These are phyloP conservation scores for Boletus calvinii DNA, from an alignment of 1,284 basidiomycete genomes.

Conservation along the genomic window DNA sequence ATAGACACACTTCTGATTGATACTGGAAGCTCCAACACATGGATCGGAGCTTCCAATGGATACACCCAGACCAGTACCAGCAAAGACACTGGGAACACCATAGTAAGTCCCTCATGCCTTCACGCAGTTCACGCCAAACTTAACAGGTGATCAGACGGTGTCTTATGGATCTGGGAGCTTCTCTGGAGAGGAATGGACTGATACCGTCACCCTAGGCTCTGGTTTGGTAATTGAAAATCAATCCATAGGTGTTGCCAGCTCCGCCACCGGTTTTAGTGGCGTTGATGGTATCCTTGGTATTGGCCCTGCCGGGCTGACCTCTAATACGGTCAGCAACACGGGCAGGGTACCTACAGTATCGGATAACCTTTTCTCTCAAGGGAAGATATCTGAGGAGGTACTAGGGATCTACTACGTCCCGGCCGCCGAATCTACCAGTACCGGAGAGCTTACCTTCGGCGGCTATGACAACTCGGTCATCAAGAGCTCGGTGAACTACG, in stretches of 20 bases:
- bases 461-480: conserved; percentile 42
- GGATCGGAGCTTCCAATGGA: conserved; percentile 31
- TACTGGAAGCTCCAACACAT: conserved; percentile 39
- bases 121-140: not conserved
- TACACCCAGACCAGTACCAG: conserved; percentile 44
- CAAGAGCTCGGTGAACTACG: conserved; percentile 45
- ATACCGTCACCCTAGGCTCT: conserved; percentile 45
- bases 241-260: conserved; percentile 51
- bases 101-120: conserved; percentile 28
- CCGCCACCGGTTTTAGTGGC: conserved; percentile 39
- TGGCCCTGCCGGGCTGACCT: conserved; percentile 52
- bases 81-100: conserved; percentile 41
- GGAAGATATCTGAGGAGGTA: conserved; percentile 41
- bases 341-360: conserved; percentile 41
- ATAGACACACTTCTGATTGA: conserved; percentile 32
- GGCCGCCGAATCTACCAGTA: conserved; percentile 24
- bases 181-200: conserved; percentile 50
- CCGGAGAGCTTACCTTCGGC: conserved; percentile 53
- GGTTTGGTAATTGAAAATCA: conserved; percentile 47
- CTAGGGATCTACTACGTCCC: conserved; percentile 55
- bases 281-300: conserved; percentile 59
- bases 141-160: conserved; percentile 28
- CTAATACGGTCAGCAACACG: conserved; percentile 30
- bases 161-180: conserved; percentile 53
- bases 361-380: conserved; percentile 44